Percentiles rank a stretch among this genome's conserved stretches.
Evolutionary conservation across 2,329 filamentous ascomycete genomes (phyloP).

Genomic region (Sclerotinia borealis): DNA sequence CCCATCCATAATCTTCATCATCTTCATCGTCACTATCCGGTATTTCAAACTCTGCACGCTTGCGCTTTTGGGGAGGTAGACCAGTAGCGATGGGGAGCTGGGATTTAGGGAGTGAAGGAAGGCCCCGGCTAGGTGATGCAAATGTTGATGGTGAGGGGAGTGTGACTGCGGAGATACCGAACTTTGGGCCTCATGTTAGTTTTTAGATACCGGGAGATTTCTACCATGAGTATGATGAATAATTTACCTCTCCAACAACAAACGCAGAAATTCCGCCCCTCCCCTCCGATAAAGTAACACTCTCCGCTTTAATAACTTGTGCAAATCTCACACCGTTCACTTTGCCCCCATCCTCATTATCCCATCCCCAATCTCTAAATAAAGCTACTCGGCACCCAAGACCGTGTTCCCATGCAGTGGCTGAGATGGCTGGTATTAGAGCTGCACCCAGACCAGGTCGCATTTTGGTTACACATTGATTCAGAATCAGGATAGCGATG

Average conservation of each 20-base stretch:
- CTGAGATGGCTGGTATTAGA: constrained; percentile 68
- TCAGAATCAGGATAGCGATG: constrained; percentile 68
- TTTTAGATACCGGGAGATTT: constrained; percentile 2
- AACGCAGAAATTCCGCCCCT: constrained; percentile 24
- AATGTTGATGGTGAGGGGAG: constrained; percentile 11
- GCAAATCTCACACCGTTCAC: constrained; percentile 53
- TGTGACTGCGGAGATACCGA: constrained; percentile 13
- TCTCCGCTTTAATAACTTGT: constrained; percentile 60
- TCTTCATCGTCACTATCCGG: constrained; percentile 53
- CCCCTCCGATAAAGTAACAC: constrained; percentile 33
- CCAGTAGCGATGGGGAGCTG: constrained; percentile 6
- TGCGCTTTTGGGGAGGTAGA: constrained; percentile 50
- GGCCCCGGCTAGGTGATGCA: not conserved
- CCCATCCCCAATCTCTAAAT: constrained; percentile 69
- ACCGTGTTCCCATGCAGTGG: constrained; percentile 73
- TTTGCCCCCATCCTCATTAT: constrained; percentile 37
- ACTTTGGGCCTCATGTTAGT: constrained; percentile 10
- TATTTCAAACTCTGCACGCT: constrained; percentile 56
- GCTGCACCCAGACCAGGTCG: constrained; percentile 59
- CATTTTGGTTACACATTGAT: constrained; percentile 78
- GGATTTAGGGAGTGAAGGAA: not conserved
- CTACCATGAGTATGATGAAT: not conserved
- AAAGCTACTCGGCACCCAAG: constrained; percentile 68
- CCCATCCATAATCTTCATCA: constrained; percentile 70
- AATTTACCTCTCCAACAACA: constrained; percentile 23